These are phyloP conservation scores for Geranomyces variabilis DNA, from an alignment of 192 early-diverging fungal species.

Conservation along the genomic window DNA sequence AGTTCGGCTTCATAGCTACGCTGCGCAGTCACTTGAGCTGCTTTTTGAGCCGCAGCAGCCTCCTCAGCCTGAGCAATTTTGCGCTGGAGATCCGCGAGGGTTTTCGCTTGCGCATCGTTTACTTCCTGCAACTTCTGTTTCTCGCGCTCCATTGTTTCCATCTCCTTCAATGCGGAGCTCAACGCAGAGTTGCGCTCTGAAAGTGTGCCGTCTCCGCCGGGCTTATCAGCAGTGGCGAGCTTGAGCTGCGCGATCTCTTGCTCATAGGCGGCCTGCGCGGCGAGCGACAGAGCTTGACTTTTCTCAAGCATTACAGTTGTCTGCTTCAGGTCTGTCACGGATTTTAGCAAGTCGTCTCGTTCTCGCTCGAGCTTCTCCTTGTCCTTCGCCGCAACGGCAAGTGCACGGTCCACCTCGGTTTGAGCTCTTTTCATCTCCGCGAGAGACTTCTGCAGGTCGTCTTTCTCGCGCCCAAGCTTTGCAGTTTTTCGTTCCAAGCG, in stretches of 20 bases:
- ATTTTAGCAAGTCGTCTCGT: not conserved
- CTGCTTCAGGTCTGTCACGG: not conserved
- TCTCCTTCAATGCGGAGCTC: no score
- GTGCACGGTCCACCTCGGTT: not conserved
- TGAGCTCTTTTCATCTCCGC: not conserved
- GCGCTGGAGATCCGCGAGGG: no score
- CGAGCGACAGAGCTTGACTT: conserved; percentile 7
- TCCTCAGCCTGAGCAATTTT: not conserved
- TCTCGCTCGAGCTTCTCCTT: conserved; percentile 26
- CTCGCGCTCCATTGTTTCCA: not conserved
- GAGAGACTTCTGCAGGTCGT: not conserved
- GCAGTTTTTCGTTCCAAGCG: conserved; percentile 34
- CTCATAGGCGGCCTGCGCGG: not conserved
- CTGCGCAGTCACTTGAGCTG: no score
- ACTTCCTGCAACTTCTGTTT: not conserved
- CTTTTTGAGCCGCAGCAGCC: not conserved
- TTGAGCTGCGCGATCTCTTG: conserved; percentile 28
- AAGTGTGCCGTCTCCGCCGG: not conserved
- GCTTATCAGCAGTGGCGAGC: not conserved
- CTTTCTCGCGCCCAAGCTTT: conserved; percentile 6
- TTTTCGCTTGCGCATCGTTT: not conserved
- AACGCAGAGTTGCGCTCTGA: not conserved
- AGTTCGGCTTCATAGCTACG: no score
- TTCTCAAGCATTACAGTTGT: not conserved
- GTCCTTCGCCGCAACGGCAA: conserved; percentile 9